These are phyloP conservation scores for Tympanopsis confertula DNA, from an alignment of 2,329 filamentous ascomycete species.

Conservation along the genomic window DNA sequence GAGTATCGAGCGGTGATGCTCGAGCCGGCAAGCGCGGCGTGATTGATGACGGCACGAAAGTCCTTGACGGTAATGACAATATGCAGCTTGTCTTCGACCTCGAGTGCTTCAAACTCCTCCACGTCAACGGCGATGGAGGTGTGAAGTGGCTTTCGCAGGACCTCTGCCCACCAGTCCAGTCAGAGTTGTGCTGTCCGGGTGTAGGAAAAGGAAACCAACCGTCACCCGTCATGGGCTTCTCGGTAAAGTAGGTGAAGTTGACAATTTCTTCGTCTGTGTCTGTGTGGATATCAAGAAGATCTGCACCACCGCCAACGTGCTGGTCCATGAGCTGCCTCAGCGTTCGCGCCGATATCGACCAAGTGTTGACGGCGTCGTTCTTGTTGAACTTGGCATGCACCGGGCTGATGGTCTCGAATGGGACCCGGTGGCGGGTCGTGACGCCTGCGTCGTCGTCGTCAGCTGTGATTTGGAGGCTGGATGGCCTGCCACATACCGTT, in stretches of 20 bases:
- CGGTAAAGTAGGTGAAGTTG: slow-evolving; percentile 72
- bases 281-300: slow-evolving; percentile 68
- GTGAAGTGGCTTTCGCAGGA: slow-evolving; percentile 69
- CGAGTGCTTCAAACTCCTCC: slow-evolving; percentile 65
- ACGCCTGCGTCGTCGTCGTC: slow-evolving; percentile 33
- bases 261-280: slow-evolving; percentile 57
- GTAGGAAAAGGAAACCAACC: slow-evolving; percentile 22
- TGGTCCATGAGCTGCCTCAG: slow-evolving; percentile 69
- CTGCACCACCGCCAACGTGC: slow-evolving; percentile 62
- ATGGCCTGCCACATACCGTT: slow-evolving; percentile 37
- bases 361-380: slow-evolving; percentile 53
- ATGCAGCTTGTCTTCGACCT: slow-evolving; percentile 64
- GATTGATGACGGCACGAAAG: slow-evolving; percentile 67
- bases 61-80: slow-evolving; percentile 75
- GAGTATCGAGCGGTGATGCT: slow-evolving; percentile 61
- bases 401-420: slow-evolving; percentile 63
- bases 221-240: slow-evolving; percentile 63
- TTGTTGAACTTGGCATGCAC: slow-evolving; percentile 67
- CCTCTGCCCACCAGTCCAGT: slow-evolving; percentile 32
- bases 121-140: slow-evolving; percentile 69
- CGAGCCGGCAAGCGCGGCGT: slow-evolving; percentile 60
- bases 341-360: slow-evolving; percentile 61
- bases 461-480: slow-evolving; percentile 2
- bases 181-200: slow-evolving; percentile 5
- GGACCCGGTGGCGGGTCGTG: slow-evolving; percentile 65